Evolutionary conservation across 306 rosid species (phyloP), one percentile per base, ranked within the genome.

Genomic region (Lupinus albus): DNA sequence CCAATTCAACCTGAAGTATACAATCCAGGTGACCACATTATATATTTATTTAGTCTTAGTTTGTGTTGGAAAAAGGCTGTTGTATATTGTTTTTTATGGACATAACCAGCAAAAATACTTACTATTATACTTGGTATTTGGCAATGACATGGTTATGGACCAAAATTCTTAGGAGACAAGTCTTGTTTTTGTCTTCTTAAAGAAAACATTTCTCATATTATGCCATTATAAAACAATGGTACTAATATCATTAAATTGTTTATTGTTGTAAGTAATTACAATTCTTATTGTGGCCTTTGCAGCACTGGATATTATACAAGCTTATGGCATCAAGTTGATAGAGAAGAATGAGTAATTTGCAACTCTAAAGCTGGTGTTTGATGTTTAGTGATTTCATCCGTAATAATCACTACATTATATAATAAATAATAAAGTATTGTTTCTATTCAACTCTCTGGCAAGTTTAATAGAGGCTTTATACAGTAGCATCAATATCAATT

Each of bases 241-340:
- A 56, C 16, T 14, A 72, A 1, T 16, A 4, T 41, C 10, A 49
- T 20, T 60, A 42, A 45, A 32, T 61, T 55, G 45, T 39, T 56
- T 33, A 12, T 8, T 62, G 30, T 33, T 33, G 46, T 5, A 13
- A 14, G 39, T 44, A 36, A 12, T 47, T 44, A 33, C n/a, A 21
- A 45, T 64, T 50, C 73, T 55, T 41, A 62, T 64, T 75, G 51
- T 79, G 81, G 41, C 50, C 12, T 71, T 67, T 81, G 83, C 88
- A 89, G 98, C 87, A 3, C 71, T 89, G 81, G 91, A 88, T 65
- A 76, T 80, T 39, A 39, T 90, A 72, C 81, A 90, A 73, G 97
- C 99, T 11, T 88, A 84, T 70, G 99, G 99, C 16, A 82, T 93
- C 89, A 88, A 86, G 85, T 63, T 88, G 84, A 82, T 75, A 48